A percentile compares a stretch with the other conserved stretches of the same genome.
phyloP scores from a whole-genome alignment of 2,329 filamentous ascomycete species.

The Drechslera avenae region DNA sequence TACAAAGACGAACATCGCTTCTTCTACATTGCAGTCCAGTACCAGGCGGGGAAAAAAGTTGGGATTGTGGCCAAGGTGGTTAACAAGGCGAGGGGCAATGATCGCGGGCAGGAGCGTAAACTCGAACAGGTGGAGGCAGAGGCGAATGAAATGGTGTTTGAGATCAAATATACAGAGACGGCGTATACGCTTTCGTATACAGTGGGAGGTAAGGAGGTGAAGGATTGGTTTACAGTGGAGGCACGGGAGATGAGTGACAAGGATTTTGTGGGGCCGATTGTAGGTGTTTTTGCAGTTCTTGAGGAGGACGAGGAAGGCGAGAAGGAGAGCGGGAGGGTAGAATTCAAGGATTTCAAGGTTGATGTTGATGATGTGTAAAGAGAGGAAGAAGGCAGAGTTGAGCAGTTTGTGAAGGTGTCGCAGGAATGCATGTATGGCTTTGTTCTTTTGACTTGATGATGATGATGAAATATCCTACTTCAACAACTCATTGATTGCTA shows the following conservation, averaged over 20 bases:
- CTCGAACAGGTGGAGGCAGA: too few species aligned
- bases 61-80: background rate
- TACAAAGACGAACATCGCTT: slow-evolving; percentile 30
- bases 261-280: slow-evolving; percentile 23
- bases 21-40: background rate
- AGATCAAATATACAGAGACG: slow-evolving; percentile 11
- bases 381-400: too few species aligned
- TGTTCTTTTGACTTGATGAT: too few species aligned
- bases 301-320: background rate
- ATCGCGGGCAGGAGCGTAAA: background rate
- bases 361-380: background rate
- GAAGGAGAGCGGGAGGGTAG: too few species aligned
- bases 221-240: slow-evolving; percentile 4
- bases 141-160: background rate
- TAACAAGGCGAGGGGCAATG: slow-evolving; percentile 16
- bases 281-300: slow-evolving; percentile 14
- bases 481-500: too few species aligned
- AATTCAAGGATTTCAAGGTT: background rate
- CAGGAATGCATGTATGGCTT: too few species aligned
- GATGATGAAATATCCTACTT: too few species aligned
- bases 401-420: too few species aligned
- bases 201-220: background rate
- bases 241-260: slow-evolving; percentile 15
- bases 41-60: too few species aligned
- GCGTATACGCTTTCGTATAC: slow-evolving; percentile 7